Conservation (phyloP, 2,329 filamentous ascomycete species). For the Dryadomyces quercus-mongolicae region DNA sequence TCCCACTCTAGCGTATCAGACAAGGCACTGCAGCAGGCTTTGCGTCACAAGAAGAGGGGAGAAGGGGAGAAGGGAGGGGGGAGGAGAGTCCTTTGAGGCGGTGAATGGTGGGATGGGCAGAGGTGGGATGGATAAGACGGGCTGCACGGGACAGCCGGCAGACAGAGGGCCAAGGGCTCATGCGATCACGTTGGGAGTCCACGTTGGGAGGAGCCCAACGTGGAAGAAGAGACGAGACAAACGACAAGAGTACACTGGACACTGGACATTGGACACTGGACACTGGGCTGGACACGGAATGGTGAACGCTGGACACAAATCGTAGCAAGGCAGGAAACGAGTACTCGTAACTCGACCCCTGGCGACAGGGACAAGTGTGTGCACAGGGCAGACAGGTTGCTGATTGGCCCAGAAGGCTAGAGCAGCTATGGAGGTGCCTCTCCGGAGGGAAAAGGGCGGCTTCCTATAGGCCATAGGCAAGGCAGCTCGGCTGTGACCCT, state of each 20-base stretch:
- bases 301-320: not conserved
- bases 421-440: not conserved
- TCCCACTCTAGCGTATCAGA: not conserved
- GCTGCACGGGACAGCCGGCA: not conserved
- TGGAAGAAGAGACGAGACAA: too few relatives aligned
- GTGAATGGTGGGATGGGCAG: not conserved
- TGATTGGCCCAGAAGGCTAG: not conserved
- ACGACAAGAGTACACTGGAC: too few relatives aligned
- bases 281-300: not conserved
- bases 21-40: not conserved
- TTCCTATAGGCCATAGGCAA: not conserved
- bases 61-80: not conserved
- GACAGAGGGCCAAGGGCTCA: not conserved
- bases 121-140: not conserved
- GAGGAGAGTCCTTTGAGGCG: not conserved
- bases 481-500: not conserved
- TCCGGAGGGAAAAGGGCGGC: not conserved
- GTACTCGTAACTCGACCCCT: not conserved
- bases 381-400: not conserved
- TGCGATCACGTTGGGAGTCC: not conserved
- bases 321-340: not conserved
- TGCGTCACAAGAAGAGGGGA: not conserved
- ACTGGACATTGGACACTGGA: not conserved
- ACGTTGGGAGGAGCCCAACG: not conserved
- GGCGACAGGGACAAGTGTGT: not conserved